Base-by-base conservation (phyloP, 768 basidiomycete species). In the Tulasnella sp. region DNA sequence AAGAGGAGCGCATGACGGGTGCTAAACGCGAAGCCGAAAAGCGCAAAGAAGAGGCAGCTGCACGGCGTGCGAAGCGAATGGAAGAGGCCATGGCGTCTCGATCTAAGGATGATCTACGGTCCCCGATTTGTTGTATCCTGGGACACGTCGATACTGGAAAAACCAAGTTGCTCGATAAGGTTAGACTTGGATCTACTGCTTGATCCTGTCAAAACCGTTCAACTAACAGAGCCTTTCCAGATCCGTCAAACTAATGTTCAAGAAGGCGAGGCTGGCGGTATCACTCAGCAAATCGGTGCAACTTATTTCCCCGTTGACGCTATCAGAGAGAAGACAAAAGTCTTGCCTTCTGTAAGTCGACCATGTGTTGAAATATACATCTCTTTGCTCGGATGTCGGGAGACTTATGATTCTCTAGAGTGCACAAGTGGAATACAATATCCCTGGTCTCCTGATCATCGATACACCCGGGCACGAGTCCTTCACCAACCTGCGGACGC, bases 121-220 rank as follows among this genome's bases (percentile, higher is more conserved):
- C 86, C 69, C 96, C 96, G 12, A 99, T 99, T 69, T 98, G 94
- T 69, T 97, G 94, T 80, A 99, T 99, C 66, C 72, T 99, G 62
- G 96, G 96, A 61, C 96, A 99, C 70, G 96, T 99, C 79, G 96
- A 99, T 76, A 97, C 93, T 3, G 96, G 96, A 61, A 99, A 99
- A 74, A 99, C 96, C 12, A 97, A 96, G 72, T 75, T 99, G 41
- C 72, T 99, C 65, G 96, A 99, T 71, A 98, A 97, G 80, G 92
- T 89, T 55, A 55, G n/a, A n/a, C n/a, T n/a, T n/a, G n/a, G n/a
- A n/a, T n/a, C n/a, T n/a, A n/a, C n/a, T n/a, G n/a, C n/a, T n/a
- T n/a, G n/a, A n/a, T n/a, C n/a, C n/a, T n/a, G 77, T 66, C 29
- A 19, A 25, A 38, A 15, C 25, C n/a, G 29, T n/a, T 49, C 31